These are phyloP conservation scores for Thelonectria olida DNA, from an alignment of 2,329 filamentous ascomycete genomes.

Conservation along the genomic window DNA sequence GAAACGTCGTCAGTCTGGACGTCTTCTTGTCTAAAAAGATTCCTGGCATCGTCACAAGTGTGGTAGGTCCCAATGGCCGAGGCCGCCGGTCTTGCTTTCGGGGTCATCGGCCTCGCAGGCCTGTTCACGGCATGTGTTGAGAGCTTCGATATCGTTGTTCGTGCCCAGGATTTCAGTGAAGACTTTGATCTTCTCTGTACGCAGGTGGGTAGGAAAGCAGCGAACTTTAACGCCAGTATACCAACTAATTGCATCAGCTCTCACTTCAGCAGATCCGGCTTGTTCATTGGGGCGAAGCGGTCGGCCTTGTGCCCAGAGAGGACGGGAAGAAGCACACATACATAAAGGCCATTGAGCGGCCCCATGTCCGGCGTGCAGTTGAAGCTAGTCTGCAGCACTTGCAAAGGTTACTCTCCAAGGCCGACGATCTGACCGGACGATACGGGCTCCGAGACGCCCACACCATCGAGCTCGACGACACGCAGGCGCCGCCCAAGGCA, in stretches of 20 bases:
- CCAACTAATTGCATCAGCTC: constrained; percentile 1
- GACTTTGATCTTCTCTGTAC: constrained; percentile 18
- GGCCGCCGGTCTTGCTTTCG: no score
- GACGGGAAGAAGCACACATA: neutral
- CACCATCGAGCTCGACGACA: no score
- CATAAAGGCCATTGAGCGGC: neutral
- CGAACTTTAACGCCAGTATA: neutral
- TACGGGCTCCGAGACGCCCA: neutral
- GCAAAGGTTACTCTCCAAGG: neutral
- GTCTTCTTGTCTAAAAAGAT: no score
- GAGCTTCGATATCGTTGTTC: constrained; percentile 17
- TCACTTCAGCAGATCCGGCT: constrained; percentile 7
- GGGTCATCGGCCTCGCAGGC: neutral
- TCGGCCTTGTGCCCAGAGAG: constrained; percentile 1
- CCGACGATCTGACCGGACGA: neutral
- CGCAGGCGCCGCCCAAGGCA: neutral
- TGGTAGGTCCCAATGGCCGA: no score
- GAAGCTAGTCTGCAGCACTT: neutral
- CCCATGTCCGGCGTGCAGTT: neutral
- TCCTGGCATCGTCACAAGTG: no score
- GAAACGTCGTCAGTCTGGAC: no score
- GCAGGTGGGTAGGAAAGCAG: neutral
- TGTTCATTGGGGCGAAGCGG: constrained; percentile 5
- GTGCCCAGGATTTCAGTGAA: neutral
- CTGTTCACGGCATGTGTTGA: constrained; percentile 10